These are phyloP conservation scores for Alternaria consortialis DNA, from an alignment of 2,329 filamentous ascomycete species.

Conservation along the genomic window DNA sequence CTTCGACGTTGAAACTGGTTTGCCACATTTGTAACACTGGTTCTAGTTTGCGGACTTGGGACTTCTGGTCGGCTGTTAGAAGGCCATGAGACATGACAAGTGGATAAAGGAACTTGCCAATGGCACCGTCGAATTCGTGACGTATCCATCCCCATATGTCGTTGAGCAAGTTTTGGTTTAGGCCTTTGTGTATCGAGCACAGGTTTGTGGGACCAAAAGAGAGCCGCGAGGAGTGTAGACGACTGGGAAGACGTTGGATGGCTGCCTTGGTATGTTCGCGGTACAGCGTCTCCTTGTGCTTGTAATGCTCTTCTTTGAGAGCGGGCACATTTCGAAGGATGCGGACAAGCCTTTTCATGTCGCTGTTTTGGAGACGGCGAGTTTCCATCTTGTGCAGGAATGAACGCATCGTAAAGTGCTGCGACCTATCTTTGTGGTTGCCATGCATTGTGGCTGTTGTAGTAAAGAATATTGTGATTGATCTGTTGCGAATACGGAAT, in stretches of 20 bases:
- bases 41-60: constrained; percentile 36
- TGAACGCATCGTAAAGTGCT: constrained; percentile 15
- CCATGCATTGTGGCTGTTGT: neutral
- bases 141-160: constrained; percentile 35
- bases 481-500: constrained; percentile 3
- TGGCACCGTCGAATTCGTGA: constrained; percentile 32
- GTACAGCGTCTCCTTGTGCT: constrained; percentile 12
- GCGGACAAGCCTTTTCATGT: constrained; percentile 36
- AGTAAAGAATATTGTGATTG: neutral
- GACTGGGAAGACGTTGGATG: constrained; percentile 34
- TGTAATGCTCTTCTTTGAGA: neutral
- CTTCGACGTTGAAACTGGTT: constrained; percentile 22
- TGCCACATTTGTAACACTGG: constrained; percentile 41
- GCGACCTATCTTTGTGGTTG: neutral
- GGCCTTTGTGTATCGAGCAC: constrained; percentile 36
- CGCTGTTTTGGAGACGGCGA: constrained; percentile 27
- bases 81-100: constrained; percentile 27
- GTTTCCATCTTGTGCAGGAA: constrained; percentile 23
- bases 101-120: constrained; percentile 40
- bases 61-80: constrained; percentile 29
- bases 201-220: constrained; percentile 22
- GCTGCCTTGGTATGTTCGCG: constrained; percentile 14
- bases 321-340: constrained; percentile 26
- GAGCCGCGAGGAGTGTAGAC: constrained; percentile 30
- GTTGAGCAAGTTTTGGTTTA: constrained; percentile 30